Percentiles rank a stretch among this genome's conserved stretches.
Conservation (phyloP, 805 yeast species). For the Clavispora vitiphila region DNA sequence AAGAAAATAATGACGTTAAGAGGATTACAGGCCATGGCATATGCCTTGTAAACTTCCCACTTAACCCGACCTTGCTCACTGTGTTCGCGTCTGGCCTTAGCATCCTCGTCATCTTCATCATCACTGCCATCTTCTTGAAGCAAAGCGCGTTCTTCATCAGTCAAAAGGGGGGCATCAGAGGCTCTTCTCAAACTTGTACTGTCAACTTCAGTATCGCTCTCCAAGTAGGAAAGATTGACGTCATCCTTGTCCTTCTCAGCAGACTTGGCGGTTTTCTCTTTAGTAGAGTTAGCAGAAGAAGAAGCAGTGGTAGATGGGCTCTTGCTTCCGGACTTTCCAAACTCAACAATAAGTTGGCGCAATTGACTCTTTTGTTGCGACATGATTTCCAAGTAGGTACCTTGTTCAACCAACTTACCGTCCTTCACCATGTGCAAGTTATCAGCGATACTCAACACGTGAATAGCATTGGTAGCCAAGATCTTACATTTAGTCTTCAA, state of each 20-base stretch:
- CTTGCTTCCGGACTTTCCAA: slow-evolving; percentile 48
- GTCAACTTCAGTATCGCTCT: slow-evolving; percentile 28
- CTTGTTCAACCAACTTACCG: slow-evolving; percentile 66
- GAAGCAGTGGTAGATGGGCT: slow-evolving; percentile 6
- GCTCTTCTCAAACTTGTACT: slow-evolving; percentile 52
- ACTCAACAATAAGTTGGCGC: slow-evolving; percentile 53
- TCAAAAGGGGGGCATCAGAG: slow-evolving; percentile 44
- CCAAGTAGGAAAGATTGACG: slow-evolving; percentile 19
- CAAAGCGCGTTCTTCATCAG: slow-evolving; percentile 29
- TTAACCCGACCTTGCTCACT: slow-evolving; percentile 92
- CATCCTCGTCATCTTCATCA: slow-evolving; percentile 31
- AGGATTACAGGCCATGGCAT: slow-evolving; percentile 84
- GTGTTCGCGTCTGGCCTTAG: slow-evolving; percentile 59
- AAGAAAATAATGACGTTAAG: slow-evolving; percentile 57
- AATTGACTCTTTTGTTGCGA: slow-evolving; percentile 44
- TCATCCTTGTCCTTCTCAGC: slow-evolving; percentile 16
- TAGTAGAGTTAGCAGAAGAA: slow-evolving; percentile 16
- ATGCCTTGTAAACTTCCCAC: slow-evolving; percentile 76
- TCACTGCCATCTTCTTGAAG: slow-evolving; percentile 28
- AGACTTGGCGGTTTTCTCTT: slow-evolving; percentile 15
- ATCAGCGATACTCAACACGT: slow-evolving; percentile 73
- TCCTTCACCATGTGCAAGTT: slow-evolving; percentile 62
- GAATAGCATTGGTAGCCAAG: slow-evolving; percentile 81
- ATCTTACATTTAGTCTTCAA: slow-evolving; percentile 68
- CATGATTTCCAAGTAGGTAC: slow-evolving; percentile 51